Percentiles rank a stretch among this genome's conserved stretches.
Conservation (phyloP, 176 grass and related monocot species). For the Triticum monococcum region DNA sequence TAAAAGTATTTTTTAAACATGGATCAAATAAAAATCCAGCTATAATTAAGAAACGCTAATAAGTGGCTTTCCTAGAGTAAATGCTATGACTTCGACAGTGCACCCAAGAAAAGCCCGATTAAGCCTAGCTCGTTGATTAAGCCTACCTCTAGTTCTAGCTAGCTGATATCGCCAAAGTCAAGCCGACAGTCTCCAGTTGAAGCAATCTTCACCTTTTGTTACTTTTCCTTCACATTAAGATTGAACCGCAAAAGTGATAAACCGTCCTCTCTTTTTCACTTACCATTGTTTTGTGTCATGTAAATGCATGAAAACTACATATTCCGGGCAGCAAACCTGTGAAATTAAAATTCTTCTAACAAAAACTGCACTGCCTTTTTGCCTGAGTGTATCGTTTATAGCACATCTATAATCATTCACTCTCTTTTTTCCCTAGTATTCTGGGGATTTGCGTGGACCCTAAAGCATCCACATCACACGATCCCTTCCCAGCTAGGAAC, state of each 20-base stretch:
- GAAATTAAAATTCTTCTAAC: neutral
- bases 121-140: neutral
- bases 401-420: neutral
- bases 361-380: neutral
- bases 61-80: neutral
- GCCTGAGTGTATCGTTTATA: neutral
- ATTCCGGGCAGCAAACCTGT: neutral
- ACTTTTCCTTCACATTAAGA: neutral
- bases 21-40: too few species aligned
- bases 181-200: conserved; percentile 40
- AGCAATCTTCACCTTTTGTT: conserved; percentile 29
- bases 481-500: neutral
- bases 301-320: neutral
- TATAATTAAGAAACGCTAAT: neutral
- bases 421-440: neutral
- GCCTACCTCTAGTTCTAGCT: neutral
- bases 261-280: neutral
- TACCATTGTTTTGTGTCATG: neutral
- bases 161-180: conserved; percentile 27
- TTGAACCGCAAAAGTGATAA: neutral
- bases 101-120: neutral
- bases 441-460: conserved; percentile 17
- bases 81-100: conserved; percentile 27
- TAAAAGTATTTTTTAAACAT: too few species aligned
- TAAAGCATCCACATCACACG: conserved; percentile 24